Evolutionary conservation across 1,284 basidiomycete genomes (phyloP).

Genomic region (Marasmius fiardii): DNA sequence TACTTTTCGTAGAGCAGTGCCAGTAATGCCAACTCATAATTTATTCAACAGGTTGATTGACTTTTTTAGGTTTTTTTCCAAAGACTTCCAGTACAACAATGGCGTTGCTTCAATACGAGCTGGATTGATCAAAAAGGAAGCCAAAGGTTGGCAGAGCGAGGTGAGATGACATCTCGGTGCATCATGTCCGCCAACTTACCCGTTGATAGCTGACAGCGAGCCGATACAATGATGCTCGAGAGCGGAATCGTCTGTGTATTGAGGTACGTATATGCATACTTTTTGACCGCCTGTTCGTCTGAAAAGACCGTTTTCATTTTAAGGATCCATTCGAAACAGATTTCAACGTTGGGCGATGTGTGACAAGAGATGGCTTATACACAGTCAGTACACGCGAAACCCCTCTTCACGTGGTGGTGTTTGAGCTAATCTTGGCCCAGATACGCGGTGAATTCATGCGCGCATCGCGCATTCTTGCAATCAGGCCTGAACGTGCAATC

Average conservation of each 20-base stretch:
- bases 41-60: slow-evolving; percentile 74
- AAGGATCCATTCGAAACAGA: slow-evolving; percentile 95
- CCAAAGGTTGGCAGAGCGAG: slow-evolving; percentile 92
- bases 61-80: slow-evolving; percentile 96
- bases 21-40: slow-evolving; percentile 7
- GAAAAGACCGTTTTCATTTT: slow-evolving; percentile 5
- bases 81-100: slow-evolving; percentile 90
- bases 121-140: slow-evolving; percentile 86
- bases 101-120: slow-evolving; percentile 91
- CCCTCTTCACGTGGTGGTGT: not conserved
- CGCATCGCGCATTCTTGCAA: slow-evolving; percentile 79
- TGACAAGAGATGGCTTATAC: slow-evolving; percentile 95
- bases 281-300: not conserved
- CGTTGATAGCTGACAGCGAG: slow-evolving; percentile 38
- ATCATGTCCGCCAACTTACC: slow-evolving; percentile 4
- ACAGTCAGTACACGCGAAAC: slow-evolving; percentile 52
- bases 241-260: slow-evolving; percentile 91
- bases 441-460: slow-evolving; percentile 99
- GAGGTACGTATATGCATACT: slow-evolving; percentile 55
- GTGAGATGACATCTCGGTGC: slow-evolving; percentile 41
- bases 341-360: slow-evolving; percentile 95
- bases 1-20: slow-evolving; percentile 12
- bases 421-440: slow-evolving; percentile 41
- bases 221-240: slow-evolving; percentile 73
- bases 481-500: slow-evolving; percentile 79